Conservation (phyloP, 176 grass and related monocot genomes). For the Pharus latifolius region DNA sequence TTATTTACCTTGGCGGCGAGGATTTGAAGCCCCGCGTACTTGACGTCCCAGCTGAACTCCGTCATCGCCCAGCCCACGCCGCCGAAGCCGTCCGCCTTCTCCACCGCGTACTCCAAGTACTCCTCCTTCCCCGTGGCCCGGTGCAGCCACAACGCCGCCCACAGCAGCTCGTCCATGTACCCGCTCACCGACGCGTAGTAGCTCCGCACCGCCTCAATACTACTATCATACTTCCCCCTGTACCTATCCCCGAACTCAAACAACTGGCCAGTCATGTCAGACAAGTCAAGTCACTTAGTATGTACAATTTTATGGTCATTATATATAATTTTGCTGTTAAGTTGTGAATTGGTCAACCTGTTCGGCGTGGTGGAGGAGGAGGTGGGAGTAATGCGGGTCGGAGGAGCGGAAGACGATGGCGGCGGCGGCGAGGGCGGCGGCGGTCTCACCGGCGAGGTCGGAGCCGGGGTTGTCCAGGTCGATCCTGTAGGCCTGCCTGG, state of each 20-base stretch:
- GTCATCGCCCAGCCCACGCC: slow-evolving; percentile 73
- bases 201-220: slow-evolving; percentile 55
- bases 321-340: neutral
- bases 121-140: slow-evolving; percentile 45
- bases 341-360: slow-evolving; percentile 22
- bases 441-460: slow-evolving; percentile 80
- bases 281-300: too few relatives aligned
- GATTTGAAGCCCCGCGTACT: slow-evolving; percentile 81
- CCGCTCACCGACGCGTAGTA: slow-evolving; percentile 92
- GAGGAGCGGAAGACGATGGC: slow-evolving; percentile 65
- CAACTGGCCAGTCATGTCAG: slow-evolving; percentile 30
- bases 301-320: too few relatives aligned
- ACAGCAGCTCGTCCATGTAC: slow-evolving; percentile 89
- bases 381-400: slow-evolving; percentile 57
- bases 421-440: slow-evolving; percentile 73
- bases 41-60: slow-evolving; percentile 98
- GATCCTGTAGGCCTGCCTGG: slow-evolving; percentile 76
- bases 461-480: slow-evolving; percentile 72
- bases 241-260: slow-evolving; percentile 71
- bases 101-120: slow-evolving; percentile 62
- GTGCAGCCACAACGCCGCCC: slow-evolving; percentile 99
- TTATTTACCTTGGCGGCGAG: slow-evolving; percentile 56
- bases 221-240: slow-evolving; percentile 61
- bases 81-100: slow-evolving; percentile 42
- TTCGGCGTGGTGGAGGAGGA: slow-evolving; percentile 71